Evolutionary conservation across 2,329 filamentous ascomycete species (phyloP).

Genomic region (Venturia nashicola): DNA sequence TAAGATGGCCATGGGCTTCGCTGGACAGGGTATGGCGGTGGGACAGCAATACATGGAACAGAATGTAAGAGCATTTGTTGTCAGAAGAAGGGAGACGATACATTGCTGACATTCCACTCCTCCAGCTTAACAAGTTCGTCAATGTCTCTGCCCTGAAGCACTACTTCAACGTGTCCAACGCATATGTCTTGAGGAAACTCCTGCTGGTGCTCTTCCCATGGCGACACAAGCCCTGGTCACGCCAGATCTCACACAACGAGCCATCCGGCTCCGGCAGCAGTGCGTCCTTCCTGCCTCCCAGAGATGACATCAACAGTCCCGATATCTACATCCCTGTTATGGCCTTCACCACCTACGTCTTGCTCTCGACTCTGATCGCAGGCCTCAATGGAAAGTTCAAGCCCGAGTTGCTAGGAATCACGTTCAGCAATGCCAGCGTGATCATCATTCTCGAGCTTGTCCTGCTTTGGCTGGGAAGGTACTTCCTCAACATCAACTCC

Average conservation of each 20-base stretch:
- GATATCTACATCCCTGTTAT: slow-evolving; percentile 98
- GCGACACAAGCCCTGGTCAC: slow-evolving; percentile 95
- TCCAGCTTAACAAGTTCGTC: no score
- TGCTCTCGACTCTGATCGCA: slow-evolving; percentile 80
- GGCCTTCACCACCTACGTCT: slow-evolving; percentile 94
- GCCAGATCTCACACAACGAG: no score
- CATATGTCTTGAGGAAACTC: slow-evolving; percentile 88
- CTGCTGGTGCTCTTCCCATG: slow-evolving; percentile 91
- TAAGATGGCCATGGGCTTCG: slow-evolving; percentile 81
- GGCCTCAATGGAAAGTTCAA: slow-evolving; percentile 86
- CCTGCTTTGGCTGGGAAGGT: slow-evolving; percentile 84
- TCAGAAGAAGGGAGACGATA: no score
- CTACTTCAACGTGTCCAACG: slow-evolving; percentile 96
- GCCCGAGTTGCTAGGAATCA: slow-evolving; percentile 86
- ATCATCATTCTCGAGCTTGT: slow-evolving; percentile 81
- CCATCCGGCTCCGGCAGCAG: no score
- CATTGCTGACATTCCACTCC: no score
- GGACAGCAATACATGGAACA: slow-evolving; percentile 92
- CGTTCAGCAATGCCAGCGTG: no score
- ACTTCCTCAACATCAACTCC: slow-evolving; percentile 85
- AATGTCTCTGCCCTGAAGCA: slow-evolving; percentile 67
- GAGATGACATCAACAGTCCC: slow-evolving; percentile 92
- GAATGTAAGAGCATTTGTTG: slow-evolving; percentile 51
- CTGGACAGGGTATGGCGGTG: no score
- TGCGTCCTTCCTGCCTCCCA: slow-evolving; percentile 67